phyloP scores from a whole-genome alignment of 345 rosid genomes.

The Acer yangbiense region DNA sequence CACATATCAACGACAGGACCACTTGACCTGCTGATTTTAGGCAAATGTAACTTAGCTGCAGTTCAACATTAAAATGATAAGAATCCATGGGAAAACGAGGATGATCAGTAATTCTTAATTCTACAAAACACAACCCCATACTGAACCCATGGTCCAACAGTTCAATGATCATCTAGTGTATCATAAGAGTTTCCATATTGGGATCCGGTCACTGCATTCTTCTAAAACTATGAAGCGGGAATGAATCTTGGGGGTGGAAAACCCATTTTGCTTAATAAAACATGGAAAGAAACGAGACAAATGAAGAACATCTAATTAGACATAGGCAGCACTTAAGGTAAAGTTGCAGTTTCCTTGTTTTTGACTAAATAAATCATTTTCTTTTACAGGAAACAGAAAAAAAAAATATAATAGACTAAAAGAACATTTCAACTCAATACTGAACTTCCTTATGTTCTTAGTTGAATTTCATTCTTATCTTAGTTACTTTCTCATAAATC shows the following conservation, averaged over 20 bases:
- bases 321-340: not conserved
- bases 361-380: no score
- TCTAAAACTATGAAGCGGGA: not conserved
- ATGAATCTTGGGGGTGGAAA: not conserved
- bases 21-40: slow-evolving; percentile 71
- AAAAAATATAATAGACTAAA: no score
- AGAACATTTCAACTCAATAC: no score
- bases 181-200: no score
- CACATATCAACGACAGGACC: slow-evolving; percentile 87
- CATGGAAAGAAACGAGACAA: no score
- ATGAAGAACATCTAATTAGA: not conserved
- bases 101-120: not conserved
- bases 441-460: no score
- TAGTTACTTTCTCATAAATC: no score
- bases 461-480: no score
- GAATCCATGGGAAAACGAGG: not conserved
- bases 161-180: not conserved
- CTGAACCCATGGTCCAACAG: not conserved
- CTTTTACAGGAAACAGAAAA: no score
- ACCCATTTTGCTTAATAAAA: not conserved
- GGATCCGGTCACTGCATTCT: not conserved
- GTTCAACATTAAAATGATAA: slow-evolving; percentile 10
- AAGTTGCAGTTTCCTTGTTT: no score
- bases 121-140: not conserved
- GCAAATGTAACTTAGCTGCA: slow-evolving; percentile 83